Base-by-base conservation (phyloP, 352 stramenopile genomes). In the Achlya hypogyna region DNA sequence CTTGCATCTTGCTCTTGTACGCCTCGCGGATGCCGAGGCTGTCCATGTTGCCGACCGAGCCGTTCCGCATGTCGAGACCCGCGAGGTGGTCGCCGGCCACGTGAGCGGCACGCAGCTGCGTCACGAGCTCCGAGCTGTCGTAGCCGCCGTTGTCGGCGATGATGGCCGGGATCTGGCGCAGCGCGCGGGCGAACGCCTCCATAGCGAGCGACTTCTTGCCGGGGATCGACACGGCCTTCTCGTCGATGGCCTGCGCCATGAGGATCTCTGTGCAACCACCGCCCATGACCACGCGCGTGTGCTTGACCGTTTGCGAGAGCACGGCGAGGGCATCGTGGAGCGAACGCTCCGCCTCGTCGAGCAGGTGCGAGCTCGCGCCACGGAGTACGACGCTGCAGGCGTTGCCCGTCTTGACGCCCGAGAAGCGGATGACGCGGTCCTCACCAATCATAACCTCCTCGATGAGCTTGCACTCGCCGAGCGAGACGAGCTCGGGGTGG, bases 361-460 rank as follows among this genome's bases (percentile, higher is more conserved):
- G 81, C 53, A 99, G 65, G 71, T 99, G 97, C 49, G 81, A 87
- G 67, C 84, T 97, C 35, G 94, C 92, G 63, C 97, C 97, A 53
- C 97, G 84, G 52, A 98, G 78, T 54, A 98, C 90, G 62, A 99
- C 95, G 23, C 89, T 97, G 81, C 94, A 98, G 12, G 96, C 96
- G 52, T 86, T 85, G 62, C 94, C 93, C 0, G 87, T 96, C 82
- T 99, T 98, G 77, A 98, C 98, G 25, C 97, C 97, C 35, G 90
- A 97, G 76, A 99, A 98, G 23, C 96, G 89, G 73, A 99, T 95
- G 84, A 98, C 62, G 2, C 82, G 88, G 73, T 98, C 88, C 82
- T 99, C 97, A 25, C 97, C 97, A 73, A 99, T 99, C 75, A 99
- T 98, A 31, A 99, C 87, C 77, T 99, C 96, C 70, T 99, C 96